phyloP scores from a whole-genome alignment of 805 yeast genomes.

The Kodamaea neixiangensis region DNA sequence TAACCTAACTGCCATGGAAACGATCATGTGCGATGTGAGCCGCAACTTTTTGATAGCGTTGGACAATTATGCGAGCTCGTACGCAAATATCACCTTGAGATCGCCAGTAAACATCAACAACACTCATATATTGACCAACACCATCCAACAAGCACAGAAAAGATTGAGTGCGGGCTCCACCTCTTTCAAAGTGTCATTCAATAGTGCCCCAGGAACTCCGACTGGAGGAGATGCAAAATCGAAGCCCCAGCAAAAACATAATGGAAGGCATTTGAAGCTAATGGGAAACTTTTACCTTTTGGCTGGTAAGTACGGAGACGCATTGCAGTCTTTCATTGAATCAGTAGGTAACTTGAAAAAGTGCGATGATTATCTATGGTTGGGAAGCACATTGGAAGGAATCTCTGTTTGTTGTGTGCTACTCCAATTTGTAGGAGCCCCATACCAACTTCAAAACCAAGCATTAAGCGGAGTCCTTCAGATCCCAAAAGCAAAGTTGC shows the following conservation, averaged over 20 bases:
- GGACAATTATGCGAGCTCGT: slow-evolving; percentile 69
- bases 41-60: slow-evolving; percentile 62
- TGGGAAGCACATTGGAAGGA: slow-evolving; percentile 85
- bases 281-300: slow-evolving; percentile 75
- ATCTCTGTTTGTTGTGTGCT: slow-evolving; percentile 66
- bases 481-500: slow-evolving; percentile 27
- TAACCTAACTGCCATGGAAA: slow-evolving; percentile 46
- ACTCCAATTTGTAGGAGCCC: slow-evolving; percentile 55
- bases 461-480: slow-evolving; percentile 36
- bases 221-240: slow-evolving; percentile 27
- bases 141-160: slow-evolving; percentile 45
- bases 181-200: slow-evolving; percentile 35
- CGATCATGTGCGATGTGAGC: slow-evolving; percentile 73
- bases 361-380: slow-evolving; percentile 80
- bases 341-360: slow-evolving; percentile 60
- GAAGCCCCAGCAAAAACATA: slow-evolving; percentile 46
- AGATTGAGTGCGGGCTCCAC: slow-evolving; percentile 40
- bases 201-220: slow-evolving; percentile 11
- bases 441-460: slow-evolving; percentile 49
- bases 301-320: slow-evolving; percentile 76
- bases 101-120: slow-evolving; percentile 73
- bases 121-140: slow-evolving; percentile 43
- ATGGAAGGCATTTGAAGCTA: slow-evolving; percentile 75
- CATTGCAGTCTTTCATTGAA: slow-evolving; percentile 73
- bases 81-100: slow-evolving; percentile 75